These are phyloP conservation scores for Mortierella sp. DNA, from an alignment of 371 early-diverging fungal species.

Conservation along the genomic window DNA sequence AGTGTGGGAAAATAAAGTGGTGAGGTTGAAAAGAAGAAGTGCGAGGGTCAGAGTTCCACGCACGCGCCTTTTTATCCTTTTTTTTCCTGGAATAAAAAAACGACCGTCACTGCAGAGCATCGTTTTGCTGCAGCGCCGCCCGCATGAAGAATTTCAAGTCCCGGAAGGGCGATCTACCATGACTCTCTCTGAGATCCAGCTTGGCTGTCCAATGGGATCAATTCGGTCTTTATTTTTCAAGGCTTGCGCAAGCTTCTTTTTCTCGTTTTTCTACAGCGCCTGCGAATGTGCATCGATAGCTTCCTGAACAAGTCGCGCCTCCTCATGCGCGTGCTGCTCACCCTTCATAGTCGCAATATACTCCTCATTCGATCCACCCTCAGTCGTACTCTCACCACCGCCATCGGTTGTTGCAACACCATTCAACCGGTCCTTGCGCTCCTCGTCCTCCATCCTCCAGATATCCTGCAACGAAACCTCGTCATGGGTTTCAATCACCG, in stretches of 20 bases:
- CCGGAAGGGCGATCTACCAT: too few species aligned
- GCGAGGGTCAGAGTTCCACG: not conserved
- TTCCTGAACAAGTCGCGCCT: slow-evolving; percentile 36
- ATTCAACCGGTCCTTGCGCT: slow-evolving; percentile 56
- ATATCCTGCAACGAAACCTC: slow-evolving; percentile 46
- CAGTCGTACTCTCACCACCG: not conserved
- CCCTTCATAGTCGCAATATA: slow-evolving; percentile 30
- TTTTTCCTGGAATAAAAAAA: not conserved
- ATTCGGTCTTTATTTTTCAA: not conserved
- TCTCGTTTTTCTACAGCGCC: not conserved
- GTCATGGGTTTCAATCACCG: slow-evolving; percentile 40
- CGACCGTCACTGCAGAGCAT: slow-evolving; percentile 1
- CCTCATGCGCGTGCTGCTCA: slow-evolving; percentile 44
- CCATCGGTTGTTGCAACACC: slow-evolving; percentile 10
- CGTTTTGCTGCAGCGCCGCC: slow-evolving; percentile 22
- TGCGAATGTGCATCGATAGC: slow-evolving; percentile 8
- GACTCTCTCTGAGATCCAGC: too few species aligned
- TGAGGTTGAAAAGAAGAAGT: not conserved
- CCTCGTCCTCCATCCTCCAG: slow-evolving; percentile 51
- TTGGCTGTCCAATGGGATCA: not conserved
- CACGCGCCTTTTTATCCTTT: slow-evolving; percentile 1
- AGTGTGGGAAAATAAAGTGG: not conserved
- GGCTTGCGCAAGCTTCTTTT: not conserved
- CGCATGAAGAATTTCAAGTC: slow-evolving; percentile 18
- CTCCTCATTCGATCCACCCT: not conserved